phyloP scores from a whole-genome alignment of 352 stramenopile genomes.

The Pythium rhizo-oryzae region DNA sequence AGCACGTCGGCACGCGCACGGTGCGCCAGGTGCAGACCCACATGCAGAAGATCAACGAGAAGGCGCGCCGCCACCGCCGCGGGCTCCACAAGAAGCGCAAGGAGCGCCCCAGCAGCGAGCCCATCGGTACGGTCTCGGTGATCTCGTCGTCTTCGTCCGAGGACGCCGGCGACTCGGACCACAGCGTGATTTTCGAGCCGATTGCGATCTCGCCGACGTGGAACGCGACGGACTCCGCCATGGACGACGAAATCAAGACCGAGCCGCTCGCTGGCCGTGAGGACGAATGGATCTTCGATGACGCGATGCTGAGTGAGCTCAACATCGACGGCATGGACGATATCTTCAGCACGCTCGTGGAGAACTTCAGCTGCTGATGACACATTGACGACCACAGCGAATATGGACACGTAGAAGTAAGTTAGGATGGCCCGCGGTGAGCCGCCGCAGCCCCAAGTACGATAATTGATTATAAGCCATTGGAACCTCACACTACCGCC shows the following conservation, averaged over 20 bases:
- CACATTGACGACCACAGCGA: not conserved
- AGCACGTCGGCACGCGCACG: conserved; percentile 27
- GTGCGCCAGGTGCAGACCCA: conserved; percentile 33
- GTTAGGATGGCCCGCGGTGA: not conserved
- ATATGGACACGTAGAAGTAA: not conserved
- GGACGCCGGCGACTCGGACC: conserved; percentile 15
- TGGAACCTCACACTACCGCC: not conserved
- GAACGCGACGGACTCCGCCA: not conserved
- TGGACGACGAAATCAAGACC: not conserved
- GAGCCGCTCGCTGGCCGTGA: conserved; percentile 2
- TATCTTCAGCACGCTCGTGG: conserved; percentile 12
- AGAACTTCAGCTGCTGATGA: conserved; percentile 22
- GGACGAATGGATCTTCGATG: conserved; percentile 12
- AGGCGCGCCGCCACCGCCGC: conserved; percentile 22
- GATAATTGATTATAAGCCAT: not conserved
- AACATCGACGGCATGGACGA: conserved; percentile 26
- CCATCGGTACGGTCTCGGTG: conserved; percentile 17
- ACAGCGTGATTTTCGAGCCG: conserved; percentile 25
- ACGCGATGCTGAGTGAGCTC: conserved; percentile 21
- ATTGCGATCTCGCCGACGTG: conserved; percentile 19
- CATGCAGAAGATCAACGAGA: conserved; percentile 32
- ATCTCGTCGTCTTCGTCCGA: conserved; percentile 14
- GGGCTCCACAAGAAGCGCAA: conserved; percentile 27
- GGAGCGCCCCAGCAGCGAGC: conserved; percentile 16
- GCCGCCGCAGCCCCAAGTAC: not conserved